phyloP scores from a whole-genome alignment of 176 grass and related monocot species.

The Cymbopogon citratus region DNA sequence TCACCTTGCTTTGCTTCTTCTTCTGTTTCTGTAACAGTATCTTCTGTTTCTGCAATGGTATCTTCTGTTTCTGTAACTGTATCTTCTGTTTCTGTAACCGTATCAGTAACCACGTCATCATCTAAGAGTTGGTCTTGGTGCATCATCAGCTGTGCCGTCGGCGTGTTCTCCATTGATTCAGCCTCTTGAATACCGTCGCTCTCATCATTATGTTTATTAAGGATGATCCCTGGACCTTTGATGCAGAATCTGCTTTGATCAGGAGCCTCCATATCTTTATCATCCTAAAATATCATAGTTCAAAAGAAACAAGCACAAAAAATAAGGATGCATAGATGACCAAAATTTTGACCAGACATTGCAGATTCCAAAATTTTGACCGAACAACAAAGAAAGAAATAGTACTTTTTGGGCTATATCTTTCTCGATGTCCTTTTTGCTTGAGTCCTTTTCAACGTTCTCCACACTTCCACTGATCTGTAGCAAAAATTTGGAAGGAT shows the following conservation, averaged over 20 bases:
- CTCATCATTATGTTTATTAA: constrained; percentile 7
- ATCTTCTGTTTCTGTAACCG: not conserved
- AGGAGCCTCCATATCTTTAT: not conserved
- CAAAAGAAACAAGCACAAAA: not conserved
- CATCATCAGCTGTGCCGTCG: not conserved
- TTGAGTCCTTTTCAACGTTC: not conserved
- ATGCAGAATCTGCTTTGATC: constrained; percentile 2
- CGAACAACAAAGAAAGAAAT: not conserved
- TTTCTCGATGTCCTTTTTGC: not conserved
- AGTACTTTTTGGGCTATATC: not conserved
- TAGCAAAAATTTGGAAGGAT: not conserved
- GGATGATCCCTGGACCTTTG: not conserved
- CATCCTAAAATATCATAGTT: constrained; percentile 17
- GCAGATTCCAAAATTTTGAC: not conserved
- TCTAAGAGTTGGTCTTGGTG: constrained; percentile 21
- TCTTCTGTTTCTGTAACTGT: not conserved
- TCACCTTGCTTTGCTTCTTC: too few relatives aligned
- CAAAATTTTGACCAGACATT: not conserved
- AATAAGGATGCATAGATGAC: constrained; percentile 8
- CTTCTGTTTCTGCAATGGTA: too few relatives aligned
- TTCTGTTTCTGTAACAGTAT: not conserved
- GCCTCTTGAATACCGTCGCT: not conserved
- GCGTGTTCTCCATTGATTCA: constrained; percentile 13
- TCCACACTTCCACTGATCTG: not conserved
- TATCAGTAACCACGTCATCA: not conserved